Base-by-base conservation (phyloP, 306 rosid species). In the Purshia tridentata region DNA sequence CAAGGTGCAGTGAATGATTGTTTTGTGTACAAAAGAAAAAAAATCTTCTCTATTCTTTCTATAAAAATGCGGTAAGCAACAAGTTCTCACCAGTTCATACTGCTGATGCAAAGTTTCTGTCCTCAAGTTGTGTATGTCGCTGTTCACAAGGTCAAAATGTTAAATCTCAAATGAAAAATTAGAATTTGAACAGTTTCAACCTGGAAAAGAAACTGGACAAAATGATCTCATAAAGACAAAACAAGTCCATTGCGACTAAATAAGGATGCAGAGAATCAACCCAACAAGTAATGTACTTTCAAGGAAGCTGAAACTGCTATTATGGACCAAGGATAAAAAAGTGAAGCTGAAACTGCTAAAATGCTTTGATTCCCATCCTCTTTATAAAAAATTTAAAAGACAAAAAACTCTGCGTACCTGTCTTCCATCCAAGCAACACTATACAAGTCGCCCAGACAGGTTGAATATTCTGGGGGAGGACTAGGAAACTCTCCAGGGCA, bases 371-470 rank as follows among this genome's bases (percentile, higher is more conserved):
- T 69, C 42, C 48, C 76, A 69, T 53, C 39, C 20, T 44, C 23
- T 9, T 13, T 4, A 6, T 41, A 4, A n/a, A 53, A 55, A 55
- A 19, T 14, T 19, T 9, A 55, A 9, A 65, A 56, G 16, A 7
- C 53, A 45, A 63, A 64, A 56, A 19, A 18, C 40, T 56, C 75
- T 29, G 47, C 67, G 56, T 87, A 87, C 98, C 98, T 90, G 86
- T 92, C 98, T 83, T 92, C 98, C 97, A 92, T 84, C 97, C 98
- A 92, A 60, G 97, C 87, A 85, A 92, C 87, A 79, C 98, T 92
- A 75, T 88, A 92, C 79, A 92, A 83, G 85, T 92, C 98, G 65
- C 87, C 97, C 82, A 92, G 80, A 76, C 98, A 92, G 75, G 98
- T 92, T 59, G 81, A 91, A 67, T 84, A 92, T 80, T 92, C 98